Conservation (phyloP, 257 asterid genomes). For the Lantana camara region DNA sequence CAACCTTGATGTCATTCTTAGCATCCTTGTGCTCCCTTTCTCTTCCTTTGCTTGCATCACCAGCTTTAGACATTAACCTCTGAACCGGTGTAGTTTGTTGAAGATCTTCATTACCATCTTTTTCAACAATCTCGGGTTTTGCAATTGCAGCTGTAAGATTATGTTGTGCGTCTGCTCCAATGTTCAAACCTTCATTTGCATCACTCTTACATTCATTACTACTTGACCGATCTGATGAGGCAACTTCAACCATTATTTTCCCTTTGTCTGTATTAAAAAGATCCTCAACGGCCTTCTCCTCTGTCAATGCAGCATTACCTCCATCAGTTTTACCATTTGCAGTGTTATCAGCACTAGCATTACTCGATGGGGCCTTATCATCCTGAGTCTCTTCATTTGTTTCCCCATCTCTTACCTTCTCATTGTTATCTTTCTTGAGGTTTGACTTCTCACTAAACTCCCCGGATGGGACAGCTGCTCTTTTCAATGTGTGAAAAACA, state of each 20-base stretch:
- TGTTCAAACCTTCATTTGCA: constrained; percentile 16
- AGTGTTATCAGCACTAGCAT: constrained; percentile 19
- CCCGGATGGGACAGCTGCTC: constrained; percentile 11
- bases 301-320: constrained; percentile 10
- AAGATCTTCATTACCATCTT: constrained; percentile 25
- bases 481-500: constrained; percentile 17
- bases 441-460: constrained; percentile 26
- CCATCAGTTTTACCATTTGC: constrained; percentile 9
- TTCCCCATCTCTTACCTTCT: constrained; percentile 28
- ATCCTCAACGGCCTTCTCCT: constrained; percentile 5
- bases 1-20: constrained; percentile 11
- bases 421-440: constrained; percentile 23
- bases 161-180: constrained; percentile 22
- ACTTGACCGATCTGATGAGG: constrained; percentile 11
- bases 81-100: constrained; percentile 18
- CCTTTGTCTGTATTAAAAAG: no score
- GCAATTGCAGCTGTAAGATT: constrained; percentile 6
- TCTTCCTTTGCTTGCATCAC: constrained; percentile 15
- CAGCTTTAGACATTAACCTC: constrained; percentile 18
- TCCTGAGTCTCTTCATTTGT: constrained; percentile 10
- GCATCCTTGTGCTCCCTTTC: constrained; percentile 25
- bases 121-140: constrained; percentile 31
- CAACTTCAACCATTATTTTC: constrained; percentile 19
- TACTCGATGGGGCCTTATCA: constrained; percentile 27
- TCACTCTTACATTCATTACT: constrained; percentile 30